Percentiles rank a stretch among this genome's conserved stretches.
Conservation (phyloP, 2,329 filamentous ascomycete species). For the Rutstroemia sp. region DNA sequence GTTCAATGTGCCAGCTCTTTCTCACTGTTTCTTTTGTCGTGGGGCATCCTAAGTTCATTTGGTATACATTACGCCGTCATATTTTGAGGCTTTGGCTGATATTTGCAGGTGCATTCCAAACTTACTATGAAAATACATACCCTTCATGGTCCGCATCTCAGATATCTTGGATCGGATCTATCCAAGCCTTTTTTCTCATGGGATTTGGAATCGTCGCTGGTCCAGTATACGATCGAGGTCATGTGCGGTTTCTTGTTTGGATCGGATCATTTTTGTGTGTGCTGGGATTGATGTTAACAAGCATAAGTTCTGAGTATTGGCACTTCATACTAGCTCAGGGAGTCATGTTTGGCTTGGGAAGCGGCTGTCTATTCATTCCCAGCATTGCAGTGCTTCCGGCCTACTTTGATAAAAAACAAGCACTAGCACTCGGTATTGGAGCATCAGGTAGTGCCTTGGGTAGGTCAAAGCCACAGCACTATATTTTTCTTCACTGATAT, state of each 20-base stretch:
- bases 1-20: neutral
- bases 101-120: conserved; percentile 35
- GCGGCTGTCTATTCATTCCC: conserved; percentile 36
- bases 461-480: neutral
- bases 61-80: conserved; percentile 11
- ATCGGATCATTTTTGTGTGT: conserved; percentile 27
- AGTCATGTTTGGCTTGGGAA: conserved; percentile 34
- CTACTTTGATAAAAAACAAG: conserved; percentile 35
- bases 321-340: conserved; percentile 39
- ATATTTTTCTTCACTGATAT: neutral
- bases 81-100: neutral
- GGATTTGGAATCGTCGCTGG: conserved; percentile 34
- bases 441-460: conserved; percentile 33
- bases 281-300: conserved; percentile 34
- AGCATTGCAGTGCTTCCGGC: conserved; percentile 32
- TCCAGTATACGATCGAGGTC: conserved; percentile 34
- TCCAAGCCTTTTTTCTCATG: conserved; percentile 37
- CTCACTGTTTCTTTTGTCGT: conserved; percentile 4
- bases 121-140: conserved; percentile 33
- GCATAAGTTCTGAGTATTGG: conserved; percentile 34
- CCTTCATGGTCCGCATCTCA: conserved; percentile 30
- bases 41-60: conserved; percentile 33
- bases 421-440: conserved; percentile 32
- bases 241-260: conserved; percentile 27
- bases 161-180: conserved; percentile 38